These are phyloP conservation scores for Leccinum disarticulatum DNA, from an alignment of 768 basidiomycete species.

Conservation along the genomic window DNA sequence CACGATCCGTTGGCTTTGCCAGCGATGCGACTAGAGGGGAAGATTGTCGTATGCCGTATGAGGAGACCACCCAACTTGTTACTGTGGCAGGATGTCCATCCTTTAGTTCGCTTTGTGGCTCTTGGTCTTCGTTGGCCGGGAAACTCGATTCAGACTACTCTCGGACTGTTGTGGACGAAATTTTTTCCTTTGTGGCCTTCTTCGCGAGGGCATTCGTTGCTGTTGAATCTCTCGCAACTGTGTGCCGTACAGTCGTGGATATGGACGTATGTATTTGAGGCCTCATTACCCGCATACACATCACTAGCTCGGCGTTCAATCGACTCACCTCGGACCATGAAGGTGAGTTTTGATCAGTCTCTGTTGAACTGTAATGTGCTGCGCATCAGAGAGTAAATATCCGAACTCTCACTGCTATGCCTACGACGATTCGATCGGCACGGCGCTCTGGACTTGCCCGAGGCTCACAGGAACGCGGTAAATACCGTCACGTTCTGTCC, in stretches of 20 bases:
- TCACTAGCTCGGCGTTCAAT: not conserved
- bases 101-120: slow-evolving; percentile 34
- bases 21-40: not conserved
- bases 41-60: slow-evolving; percentile 7
- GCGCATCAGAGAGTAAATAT: slow-evolving; percentile 37
- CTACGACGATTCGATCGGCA: slow-evolving; percentile 47
- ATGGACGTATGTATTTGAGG: not conserved
- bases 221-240: not conserved
- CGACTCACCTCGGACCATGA: not conserved
- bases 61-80: slow-evolving; percentile 13
- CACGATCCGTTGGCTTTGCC: slow-evolving; percentile 1
- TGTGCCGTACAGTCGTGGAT: not conserved
- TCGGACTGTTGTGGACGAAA: slow-evolving; percentile 21
- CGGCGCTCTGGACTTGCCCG: slow-evolving; percentile 29
- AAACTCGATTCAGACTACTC: slow-evolving; percentile 40
- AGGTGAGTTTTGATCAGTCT: too few species aligned
- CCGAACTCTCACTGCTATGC: slow-evolving; percentile 41
- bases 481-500: slow-evolving; percentile 52
- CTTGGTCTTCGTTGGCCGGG: slow-evolving; percentile 9
- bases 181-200: not conserved
- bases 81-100: slow-evolving; percentile 4
- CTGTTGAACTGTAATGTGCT: too few species aligned
- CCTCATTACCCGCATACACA: not conserved
- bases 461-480: slow-evolving; percentile 27
- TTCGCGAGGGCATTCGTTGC: slow-evolving; percentile 15